phyloP scores from a whole-genome alignment of 208 protist species.

The Wallacemonas sp. region DNA sequence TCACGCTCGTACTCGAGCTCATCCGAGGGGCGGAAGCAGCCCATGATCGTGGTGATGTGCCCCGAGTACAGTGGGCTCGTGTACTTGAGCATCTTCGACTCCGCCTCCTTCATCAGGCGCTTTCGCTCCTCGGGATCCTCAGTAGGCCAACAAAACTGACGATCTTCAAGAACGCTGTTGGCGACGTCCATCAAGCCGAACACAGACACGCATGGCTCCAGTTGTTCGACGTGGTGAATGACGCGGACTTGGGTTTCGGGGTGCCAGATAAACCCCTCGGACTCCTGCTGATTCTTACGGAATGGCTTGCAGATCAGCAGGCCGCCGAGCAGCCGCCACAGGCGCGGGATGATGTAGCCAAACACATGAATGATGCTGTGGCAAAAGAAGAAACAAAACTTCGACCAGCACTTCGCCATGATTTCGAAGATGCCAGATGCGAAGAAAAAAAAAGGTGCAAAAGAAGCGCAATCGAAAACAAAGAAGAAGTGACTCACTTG shows the following conservation, averaged over 20 bases:
- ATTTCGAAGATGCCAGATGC: background rate
- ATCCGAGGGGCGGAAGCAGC: conserved; percentile 18
- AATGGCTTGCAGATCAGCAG: conserved; percentile 28
- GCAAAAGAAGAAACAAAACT: conserved; percentile 29
- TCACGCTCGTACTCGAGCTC: conserved; percentile 31
- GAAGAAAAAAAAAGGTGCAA: conserved; percentile 1
- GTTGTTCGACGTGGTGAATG: conserved; percentile 17
- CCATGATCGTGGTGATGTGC: conserved; percentile 55
- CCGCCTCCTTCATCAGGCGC: conserved; percentile 6
- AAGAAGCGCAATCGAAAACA: conserved; percentile 1
- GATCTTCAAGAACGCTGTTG: conserved; percentile 17
- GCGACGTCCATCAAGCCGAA: conserved; percentile 38
- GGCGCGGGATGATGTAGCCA: conserved; percentile 27
- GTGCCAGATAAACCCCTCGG: conserved; percentile 24
- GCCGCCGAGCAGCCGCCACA: conserved; percentile 7
- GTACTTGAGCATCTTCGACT: conserved; percentile 29
- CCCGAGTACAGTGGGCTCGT: conserved; percentile 41
- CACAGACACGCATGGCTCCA: conserved; percentile 21
- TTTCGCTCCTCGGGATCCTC: conserved; percentile 9
- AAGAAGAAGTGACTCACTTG: no score
- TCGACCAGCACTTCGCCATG: conserved; percentile 8
- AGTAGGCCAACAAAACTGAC: conserved; percentile 23
- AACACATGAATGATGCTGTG: conserved; percentile 41
- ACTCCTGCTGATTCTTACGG: conserved; percentile 4
- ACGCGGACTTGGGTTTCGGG: conserved; percentile 23